Evolutionary conservation across 768 basidiomycete genomes (phyloP), one percentile per base, ranked within the genome.

Genomic region (button mushroom (Agaricus bisporus)): DNA sequence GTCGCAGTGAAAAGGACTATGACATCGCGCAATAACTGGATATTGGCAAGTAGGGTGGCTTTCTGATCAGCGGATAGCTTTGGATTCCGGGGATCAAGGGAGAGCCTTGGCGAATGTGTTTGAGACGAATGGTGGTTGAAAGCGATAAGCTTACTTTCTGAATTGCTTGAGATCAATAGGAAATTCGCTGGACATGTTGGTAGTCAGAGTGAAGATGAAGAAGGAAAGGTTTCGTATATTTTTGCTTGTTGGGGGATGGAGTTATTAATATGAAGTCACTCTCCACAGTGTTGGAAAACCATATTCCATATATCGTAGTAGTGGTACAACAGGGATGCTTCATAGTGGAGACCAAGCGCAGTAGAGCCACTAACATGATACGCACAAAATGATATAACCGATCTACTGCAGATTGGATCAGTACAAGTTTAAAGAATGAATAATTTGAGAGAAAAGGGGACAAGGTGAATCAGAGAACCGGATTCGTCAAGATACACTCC

Each of bases 1-100:
- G 88, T 86, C 5, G 91, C 85, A 0, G 91, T 94, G 69, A 93
- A 94, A 43, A 89, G 71, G 22, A 94, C 83, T 58, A 94, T 89
- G 6, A 78, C 83, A 81, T 93, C 91, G 48, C 91, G 85, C 56
- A 91, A 73, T 26, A 93, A 75, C 64, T 86, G 81, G 61, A 92
- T 88, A 68, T 94, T 94, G 50, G 74, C 68, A 59, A 74, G 66
- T 59, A 94, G 71, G 15, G 68, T 70, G 3, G 73, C 60, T 61
- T 75, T 83, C 64, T 94, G 78, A 52, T 86, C 82, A n/a, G 65
- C 63, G 0, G 83, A 76, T 43, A 93, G 75, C 61, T 75, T 72
- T 12, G 82, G 73, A 49, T 84, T 81, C 37, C 74, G 69, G 5
- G 88, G 84, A 70, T 93, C 89, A 51, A 94, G 82, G 43, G 74